Conservation (phyloP, 768 basidiomycete genomes). For the Leccinum longicurvipes region DNA sequence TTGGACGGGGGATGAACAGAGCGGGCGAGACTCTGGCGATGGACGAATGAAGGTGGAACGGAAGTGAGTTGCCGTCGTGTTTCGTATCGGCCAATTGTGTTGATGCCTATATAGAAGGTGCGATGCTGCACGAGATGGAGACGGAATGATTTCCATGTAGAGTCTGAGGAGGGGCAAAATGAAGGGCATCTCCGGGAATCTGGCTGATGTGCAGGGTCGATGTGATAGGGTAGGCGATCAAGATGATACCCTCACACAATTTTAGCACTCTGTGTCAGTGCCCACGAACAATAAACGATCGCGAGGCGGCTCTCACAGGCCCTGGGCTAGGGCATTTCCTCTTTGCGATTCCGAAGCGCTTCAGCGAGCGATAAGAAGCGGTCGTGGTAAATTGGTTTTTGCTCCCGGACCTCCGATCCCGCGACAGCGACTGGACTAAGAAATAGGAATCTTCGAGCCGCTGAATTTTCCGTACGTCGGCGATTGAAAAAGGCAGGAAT, state of each 20-base stretch:
- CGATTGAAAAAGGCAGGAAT: constrained; percentile 27
- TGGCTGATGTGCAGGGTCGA: constrained; percentile 34
- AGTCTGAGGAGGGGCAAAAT: constrained; percentile 18
- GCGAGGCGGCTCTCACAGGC: constrained; percentile 13
- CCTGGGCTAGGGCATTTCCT: constrained; percentile 25
- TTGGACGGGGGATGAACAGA: not conserved
- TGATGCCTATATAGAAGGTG: constrained; percentile 14
- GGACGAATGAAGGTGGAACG: constrained; percentile 3
- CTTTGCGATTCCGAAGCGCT: constrained; percentile 11
- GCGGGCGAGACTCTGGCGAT: not conserved
- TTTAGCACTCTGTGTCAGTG: constrained; percentile 14
- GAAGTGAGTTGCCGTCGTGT: constrained; percentile 3
- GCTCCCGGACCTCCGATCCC: not conserved
- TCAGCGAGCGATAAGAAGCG: constrained; percentile 2
- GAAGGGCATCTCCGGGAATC: constrained; percentile 29
- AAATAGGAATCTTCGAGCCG: constrained; percentile 9
- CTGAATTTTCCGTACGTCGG: constrained; percentile 25
- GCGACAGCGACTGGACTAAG: not conserved
- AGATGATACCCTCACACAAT: constrained; percentile 27
- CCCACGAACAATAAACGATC: constrained; percentile 19
- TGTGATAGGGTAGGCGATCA: constrained; percentile 38
- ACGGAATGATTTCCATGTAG: constrained; percentile 24
- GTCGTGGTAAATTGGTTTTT: not conserved
- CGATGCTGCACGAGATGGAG: constrained; percentile 20
- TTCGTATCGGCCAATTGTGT: constrained; percentile 21